Conservation (phyloP, 2,329 filamentous ascomycete species). For the Aspergillus sp. region DNA sequence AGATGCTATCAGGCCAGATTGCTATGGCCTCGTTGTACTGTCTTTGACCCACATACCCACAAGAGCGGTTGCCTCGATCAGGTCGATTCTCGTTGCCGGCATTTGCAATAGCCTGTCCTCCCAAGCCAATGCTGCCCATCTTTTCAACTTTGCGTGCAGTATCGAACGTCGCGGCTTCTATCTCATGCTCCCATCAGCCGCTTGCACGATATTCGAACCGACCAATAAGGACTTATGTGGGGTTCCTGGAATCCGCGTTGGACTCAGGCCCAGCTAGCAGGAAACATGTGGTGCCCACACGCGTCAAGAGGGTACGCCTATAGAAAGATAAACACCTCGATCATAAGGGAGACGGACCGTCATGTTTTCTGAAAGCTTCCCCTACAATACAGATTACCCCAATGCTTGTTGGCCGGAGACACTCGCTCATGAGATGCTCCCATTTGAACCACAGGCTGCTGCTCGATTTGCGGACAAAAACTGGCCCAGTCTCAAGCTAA, state of each 20-base stretch:
- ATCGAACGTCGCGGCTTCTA: background rate
- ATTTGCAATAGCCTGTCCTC: background rate
- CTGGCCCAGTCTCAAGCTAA: background rate
- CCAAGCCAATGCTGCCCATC: background rate
- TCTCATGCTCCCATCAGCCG: background rate
- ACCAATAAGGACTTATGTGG: background rate
- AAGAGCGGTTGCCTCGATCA: background rate
- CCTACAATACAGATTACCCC: background rate
- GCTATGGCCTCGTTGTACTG: background rate
- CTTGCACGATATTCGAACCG: background rate
- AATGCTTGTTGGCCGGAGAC: background rate
- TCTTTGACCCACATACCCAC: background rate
- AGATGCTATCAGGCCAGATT: background rate
- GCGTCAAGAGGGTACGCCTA: background rate
- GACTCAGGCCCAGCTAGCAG: no score
- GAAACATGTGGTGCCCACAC: background rate
- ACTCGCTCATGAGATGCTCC: no score
- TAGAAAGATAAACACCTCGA: background rate
- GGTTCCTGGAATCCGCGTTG: background rate
- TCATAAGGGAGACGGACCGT: background rate
- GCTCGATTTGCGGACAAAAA: no score
- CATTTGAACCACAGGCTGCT: background rate
- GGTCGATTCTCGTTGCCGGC: background rate
- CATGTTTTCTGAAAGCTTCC: background rate
- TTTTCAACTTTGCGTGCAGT: no score